Evolutionary conservation across 139 green algal genomes (phyloP).

Genomic region (Chlamydomonas sp.): DNA sequence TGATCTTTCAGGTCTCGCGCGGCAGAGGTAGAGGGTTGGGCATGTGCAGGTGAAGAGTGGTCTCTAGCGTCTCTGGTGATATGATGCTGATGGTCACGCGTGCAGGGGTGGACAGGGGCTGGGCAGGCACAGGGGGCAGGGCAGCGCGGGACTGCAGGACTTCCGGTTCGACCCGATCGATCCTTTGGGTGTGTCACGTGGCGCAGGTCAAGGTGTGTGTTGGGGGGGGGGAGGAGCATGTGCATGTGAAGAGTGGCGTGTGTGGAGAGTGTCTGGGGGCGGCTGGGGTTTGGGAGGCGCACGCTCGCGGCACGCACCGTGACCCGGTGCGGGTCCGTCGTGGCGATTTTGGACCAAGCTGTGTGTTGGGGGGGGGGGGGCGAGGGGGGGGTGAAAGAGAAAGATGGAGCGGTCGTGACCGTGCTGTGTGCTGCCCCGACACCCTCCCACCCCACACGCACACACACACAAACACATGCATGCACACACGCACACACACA

Average conservation of each 20-base stretch:
- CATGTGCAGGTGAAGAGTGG: background rate
- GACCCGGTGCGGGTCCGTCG: too few relatives aligned
- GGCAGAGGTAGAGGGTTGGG: background rate
- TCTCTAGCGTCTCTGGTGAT: background rate
- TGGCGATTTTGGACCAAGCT: background rate
- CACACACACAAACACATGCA: background rate
- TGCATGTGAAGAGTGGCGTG: too few relatives aligned
- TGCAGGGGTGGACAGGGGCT: background rate
- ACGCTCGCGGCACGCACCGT: background rate
- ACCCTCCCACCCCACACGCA: background rate
- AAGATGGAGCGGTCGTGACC: background rate
- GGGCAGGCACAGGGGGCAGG: too few relatives aligned
- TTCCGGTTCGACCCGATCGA: slow-evolving; percentile 44
- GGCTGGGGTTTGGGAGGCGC: background rate
- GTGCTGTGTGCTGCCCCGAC: background rate
- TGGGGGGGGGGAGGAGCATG: too few relatives aligned
- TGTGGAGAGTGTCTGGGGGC: background rate
- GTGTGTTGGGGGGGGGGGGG: background rate
- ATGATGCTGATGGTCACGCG: background rate
- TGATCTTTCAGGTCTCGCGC: slow-evolving; percentile 8
- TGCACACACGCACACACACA: background rate
- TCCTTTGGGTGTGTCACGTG: slow-evolving; percentile 39
- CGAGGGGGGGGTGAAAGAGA: background rate
- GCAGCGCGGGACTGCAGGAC: slow-evolving; percentile 29
- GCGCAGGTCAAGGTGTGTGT: slow-evolving; percentile 36